These are phyloP conservation scores for Penicillium crystallinum DNA, from an alignment of 495 filamentous ascomycete genomes.

Conservation along the genomic window DNA sequence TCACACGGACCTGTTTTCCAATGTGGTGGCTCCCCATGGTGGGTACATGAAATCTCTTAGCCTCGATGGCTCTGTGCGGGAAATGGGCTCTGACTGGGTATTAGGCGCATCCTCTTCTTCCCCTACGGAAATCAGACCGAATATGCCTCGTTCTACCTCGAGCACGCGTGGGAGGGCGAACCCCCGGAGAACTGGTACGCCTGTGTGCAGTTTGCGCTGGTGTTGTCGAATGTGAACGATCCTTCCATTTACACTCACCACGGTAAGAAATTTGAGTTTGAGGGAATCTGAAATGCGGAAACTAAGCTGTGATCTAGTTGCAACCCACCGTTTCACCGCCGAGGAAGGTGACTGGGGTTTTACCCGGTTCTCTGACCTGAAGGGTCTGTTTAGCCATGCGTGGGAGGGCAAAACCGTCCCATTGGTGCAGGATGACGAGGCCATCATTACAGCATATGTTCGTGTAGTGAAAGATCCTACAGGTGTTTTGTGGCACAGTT, in stretches of 20 bases:
- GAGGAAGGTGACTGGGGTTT: slow-evolving; percentile 99
- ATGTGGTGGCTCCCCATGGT: slow-evolving; percentile 87
- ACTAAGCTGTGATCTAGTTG: slow-evolving; percentile 38
- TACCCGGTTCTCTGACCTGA: slow-evolving; percentile 81
- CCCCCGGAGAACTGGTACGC: slow-evolving; percentile 87
- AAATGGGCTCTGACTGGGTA: slow-evolving; percentile 9
- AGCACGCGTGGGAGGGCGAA: slow-evolving; percentile 76
- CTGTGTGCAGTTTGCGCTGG: slow-evolving; percentile 91
- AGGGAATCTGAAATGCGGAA: not conserved
- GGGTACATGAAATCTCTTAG: slow-evolving; percentile 24
- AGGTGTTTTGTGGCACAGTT: slow-evolving; percentile 98
- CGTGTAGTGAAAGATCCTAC: slow-evolving; percentile 94
- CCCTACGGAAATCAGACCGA: slow-evolving; percentile 91
- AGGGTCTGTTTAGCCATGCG: slow-evolving; percentile 67
- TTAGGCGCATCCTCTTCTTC: slow-evolving; percentile 89
- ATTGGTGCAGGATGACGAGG: slow-evolving; percentile 82
- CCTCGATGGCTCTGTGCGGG: not conserved
- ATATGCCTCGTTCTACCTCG: slow-evolving; percentile 89
- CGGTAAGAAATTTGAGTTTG: slow-evolving; percentile 31
- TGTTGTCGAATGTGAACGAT: slow-evolving; percentile 89
- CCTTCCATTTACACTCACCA: slow-evolving; percentile 70
- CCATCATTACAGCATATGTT: slow-evolving; percentile 88
- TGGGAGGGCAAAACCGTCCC: slow-evolving; percentile 66
- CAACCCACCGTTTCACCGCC: slow-evolving; percentile 85
- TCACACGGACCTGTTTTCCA: slow-evolving; percentile 85